These are phyloP conservation scores for Aurifilum marmelostoma DNA, from an alignment of 2,329 filamentous ascomycete genomes.

Conservation along the genomic window DNA sequence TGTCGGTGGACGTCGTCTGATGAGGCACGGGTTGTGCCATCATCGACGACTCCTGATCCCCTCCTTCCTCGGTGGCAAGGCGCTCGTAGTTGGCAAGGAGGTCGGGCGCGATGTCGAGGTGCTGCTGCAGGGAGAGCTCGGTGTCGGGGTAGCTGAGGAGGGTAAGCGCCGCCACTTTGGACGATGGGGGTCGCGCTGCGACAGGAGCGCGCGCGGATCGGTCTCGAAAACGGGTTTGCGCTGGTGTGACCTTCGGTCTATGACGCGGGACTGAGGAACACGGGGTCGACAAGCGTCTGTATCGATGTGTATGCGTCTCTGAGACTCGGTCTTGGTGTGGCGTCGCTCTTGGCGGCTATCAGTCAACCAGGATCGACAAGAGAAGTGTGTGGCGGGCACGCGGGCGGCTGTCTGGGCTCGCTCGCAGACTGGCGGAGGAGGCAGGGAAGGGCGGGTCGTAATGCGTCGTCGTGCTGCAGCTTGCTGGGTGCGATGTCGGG, in stretches of 20 bases:
- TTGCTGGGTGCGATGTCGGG: neutral
- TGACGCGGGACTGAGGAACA: neutral
- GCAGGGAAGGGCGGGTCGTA: neutral
- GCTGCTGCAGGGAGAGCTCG: slow-evolving; percentile 63
- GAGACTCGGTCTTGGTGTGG: slow-evolving; percentile 12
- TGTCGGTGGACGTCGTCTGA: slow-evolving; percentile 59
- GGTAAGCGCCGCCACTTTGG: slow-evolving; percentile 60
- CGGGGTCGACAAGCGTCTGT: slow-evolving; percentile 16
- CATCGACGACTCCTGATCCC: slow-evolving; percentile 65
- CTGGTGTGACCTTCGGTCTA: neutral
- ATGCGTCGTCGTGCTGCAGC: neutral
- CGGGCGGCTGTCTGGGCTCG: neutral
- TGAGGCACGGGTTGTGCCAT: slow-evolving; percentile 74
- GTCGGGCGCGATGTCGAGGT: slow-evolving; percentile 59
- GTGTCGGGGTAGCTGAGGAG: slow-evolving; percentile 56
- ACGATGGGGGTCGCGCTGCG: slow-evolving; percentile 37
- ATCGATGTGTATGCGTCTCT: neutral
- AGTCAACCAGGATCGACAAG: slow-evolving; percentile 13
- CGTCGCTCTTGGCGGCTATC: slow-evolving; percentile 19
- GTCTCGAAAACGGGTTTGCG: slow-evolving; percentile 12
- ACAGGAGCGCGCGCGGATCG: slow-evolving; percentile 39
- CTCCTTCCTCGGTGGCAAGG: slow-evolving; percentile 54
- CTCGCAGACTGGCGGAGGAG: neutral
- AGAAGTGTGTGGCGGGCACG: slow-evolving; percentile 6
- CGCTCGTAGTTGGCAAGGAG: slow-evolving; percentile 52